Evolutionary conservation across 192 early-diverging fungal genomes (phyloP).

Genomic region (Coemansia umbellata): DNA sequence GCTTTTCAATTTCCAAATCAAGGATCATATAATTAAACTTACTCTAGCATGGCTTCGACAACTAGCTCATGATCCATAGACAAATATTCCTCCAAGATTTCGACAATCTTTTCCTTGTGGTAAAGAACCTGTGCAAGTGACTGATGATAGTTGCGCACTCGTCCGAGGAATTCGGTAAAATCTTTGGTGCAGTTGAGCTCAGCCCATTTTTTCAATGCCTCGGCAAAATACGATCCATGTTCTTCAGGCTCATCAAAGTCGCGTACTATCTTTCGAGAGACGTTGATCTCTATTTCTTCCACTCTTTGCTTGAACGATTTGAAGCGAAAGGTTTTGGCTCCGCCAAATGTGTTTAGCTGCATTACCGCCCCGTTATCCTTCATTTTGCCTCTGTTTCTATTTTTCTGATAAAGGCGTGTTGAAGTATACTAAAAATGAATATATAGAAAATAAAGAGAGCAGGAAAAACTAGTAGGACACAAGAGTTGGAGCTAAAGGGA

Average conservation of each 20-base stretch:
- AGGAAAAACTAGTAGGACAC: too few species aligned
- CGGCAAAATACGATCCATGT: conserved; percentile 78
- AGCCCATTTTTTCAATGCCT: conserved; percentile 74
- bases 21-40: too few species aligned
- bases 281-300: conserved; percentile 80
- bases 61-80: conserved; percentile 60
- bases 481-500: background rate
- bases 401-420: background rate
- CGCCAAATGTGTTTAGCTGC: conserved; percentile 45
- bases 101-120: conserved; percentile 78
- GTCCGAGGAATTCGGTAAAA: conserved; percentile 68
- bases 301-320: conserved; percentile 55
- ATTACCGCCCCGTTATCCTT: conserved; percentile 29
- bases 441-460: too few species aligned
- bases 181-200: conserved; percentile 89
- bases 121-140: conserved; percentile 86
- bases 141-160: conserved; percentile 60
- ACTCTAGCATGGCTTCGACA: conserved; percentile 83
- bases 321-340: conserved; percentile 40
- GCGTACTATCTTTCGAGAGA: conserved; percentile 59
- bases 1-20: too few species aligned
- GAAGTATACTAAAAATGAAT: background rate
- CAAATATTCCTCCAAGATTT: conserved; percentile 62
- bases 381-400: conserved; percentile 6
- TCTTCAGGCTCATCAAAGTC: conserved; percentile 58